These are phyloP conservation scores for Nicotiana tomentosiformis DNA, from an alignment of 257 asterid species.

Conservation along the genomic window DNA sequence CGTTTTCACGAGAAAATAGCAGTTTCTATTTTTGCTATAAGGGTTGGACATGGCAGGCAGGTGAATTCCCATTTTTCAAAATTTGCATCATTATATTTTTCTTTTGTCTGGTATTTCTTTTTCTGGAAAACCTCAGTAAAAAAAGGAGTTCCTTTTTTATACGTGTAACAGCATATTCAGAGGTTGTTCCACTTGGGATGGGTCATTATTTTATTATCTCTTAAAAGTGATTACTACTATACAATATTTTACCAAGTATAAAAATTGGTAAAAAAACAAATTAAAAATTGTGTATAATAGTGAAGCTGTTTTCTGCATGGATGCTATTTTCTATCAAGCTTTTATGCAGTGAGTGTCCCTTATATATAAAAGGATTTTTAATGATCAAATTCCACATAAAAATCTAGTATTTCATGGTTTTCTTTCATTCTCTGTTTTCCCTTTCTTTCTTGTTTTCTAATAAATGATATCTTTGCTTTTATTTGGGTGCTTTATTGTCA, in stretches of 20 bases:
- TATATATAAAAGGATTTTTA: not conserved
- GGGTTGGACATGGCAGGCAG: slow-evolving; percentile 48
- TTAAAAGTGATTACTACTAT: no score
- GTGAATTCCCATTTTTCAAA: slow-evolving; percentile 37
- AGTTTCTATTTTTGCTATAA: slow-evolving; percentile 34
- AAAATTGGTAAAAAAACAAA: not conserved
- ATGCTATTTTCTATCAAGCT: slow-evolving; percentile 29
- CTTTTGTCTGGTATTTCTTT: slow-evolving; percentile 35
- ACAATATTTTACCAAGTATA: not conserved
- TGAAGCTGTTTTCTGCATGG: slow-evolving; percentile 70
- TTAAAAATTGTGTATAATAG: slow-evolving; percentile 33
- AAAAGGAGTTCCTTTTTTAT: no score
- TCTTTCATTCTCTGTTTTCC: not conserved
- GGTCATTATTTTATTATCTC: no score
- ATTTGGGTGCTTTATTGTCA: no score
- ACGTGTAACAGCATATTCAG: no score
- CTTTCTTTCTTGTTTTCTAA: not conserved
- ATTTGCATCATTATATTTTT: slow-evolving; percentile 38
- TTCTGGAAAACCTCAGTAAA: not conserved
- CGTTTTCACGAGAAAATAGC: not conserved
- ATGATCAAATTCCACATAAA: slow-evolving; percentile 3
- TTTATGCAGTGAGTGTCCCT: slow-evolving; percentile 7
- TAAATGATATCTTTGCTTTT: not conserved
- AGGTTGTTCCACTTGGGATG: no score
- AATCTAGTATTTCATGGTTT: not conserved